These are phyloP conservation scores for Ustilaginoidea virens DNA, from an alignment of 2,329 filamentous ascomycete genomes.

Conservation along the genomic window DNA sequence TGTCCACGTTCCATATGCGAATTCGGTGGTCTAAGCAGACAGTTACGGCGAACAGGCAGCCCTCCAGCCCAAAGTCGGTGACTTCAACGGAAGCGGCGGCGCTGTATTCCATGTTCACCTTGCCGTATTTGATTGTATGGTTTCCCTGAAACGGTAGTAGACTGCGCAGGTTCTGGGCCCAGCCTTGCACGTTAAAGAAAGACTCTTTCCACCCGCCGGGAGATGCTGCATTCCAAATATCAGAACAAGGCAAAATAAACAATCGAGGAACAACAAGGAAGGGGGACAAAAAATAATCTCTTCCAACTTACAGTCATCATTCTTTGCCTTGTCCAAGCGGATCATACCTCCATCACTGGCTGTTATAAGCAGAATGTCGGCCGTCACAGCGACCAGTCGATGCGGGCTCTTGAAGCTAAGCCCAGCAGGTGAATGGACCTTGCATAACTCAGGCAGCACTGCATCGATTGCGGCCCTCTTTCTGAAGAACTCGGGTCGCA, in stretches of 20 bases:
- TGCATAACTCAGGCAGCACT: constrained; percentile 62
- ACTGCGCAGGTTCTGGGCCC: constrained; percentile 50
- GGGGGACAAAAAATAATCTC: too few species aligned
- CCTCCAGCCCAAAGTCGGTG: constrained; percentile 32
- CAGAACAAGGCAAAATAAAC: background rate
- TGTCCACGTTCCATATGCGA: constrained; percentile 78
- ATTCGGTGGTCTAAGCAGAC: constrained; percentile 80
- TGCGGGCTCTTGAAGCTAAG: constrained; percentile 69
- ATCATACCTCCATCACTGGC: constrained; percentile 67
- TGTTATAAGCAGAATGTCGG: constrained; percentile 62
- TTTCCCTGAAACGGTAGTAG: constrained; percentile 51
- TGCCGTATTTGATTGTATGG: constrained; percentile 47
- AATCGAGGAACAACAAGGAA: background rate
- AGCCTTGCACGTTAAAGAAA: constrained; percentile 59
- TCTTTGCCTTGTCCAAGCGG: constrained; percentile 45
- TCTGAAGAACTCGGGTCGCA: constrained; percentile 71
- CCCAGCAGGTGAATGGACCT: constrained; percentile 55
- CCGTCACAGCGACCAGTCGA: constrained; percentile 58
- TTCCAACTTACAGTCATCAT: constrained; percentile 26
- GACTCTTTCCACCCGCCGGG: constrained; percentile 47
- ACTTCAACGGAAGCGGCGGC: constrained; percentile 49
- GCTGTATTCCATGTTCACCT: constrained; percentile 48
- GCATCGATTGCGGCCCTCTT: constrained; percentile 54
- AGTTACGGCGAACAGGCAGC: constrained; percentile 49
- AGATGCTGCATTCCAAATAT: constrained; percentile 9